Conservation (phyloP, 2,329 filamentous ascomycete genomes). For the Beauveria bassiana region DNA sequence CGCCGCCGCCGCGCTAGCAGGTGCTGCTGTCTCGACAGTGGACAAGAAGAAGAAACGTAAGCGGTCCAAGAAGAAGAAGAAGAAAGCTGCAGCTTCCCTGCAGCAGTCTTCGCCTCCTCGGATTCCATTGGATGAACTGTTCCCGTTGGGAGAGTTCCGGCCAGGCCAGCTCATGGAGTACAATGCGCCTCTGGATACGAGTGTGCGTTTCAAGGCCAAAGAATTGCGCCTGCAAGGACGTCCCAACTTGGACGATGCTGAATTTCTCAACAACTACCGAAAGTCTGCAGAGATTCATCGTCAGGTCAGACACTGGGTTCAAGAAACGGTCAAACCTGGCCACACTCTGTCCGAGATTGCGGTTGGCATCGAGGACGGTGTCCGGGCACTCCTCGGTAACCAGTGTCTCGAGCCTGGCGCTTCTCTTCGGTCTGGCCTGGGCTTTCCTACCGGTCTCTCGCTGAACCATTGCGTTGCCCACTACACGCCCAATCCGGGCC, state of each 20-base stretch:
- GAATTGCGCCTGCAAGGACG: slow-evolving; percentile 20
- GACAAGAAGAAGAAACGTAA: slow-evolving; percentile 20
- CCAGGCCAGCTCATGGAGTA: slow-evolving; percentile 23
- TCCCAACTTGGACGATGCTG: slow-evolving; percentile 25
- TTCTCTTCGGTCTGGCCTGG: slow-evolving; percentile 66
- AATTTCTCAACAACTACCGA: slow-evolving; percentile 69
- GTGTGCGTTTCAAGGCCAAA: slow-evolving; percentile 16
- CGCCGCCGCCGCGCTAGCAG: slow-evolving; percentile 17
- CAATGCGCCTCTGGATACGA: slow-evolving; percentile 14
- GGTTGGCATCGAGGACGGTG: slow-evolving; percentile 71
- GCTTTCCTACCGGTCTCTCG: slow-evolving; percentile 74
- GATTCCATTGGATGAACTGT: slow-evolving; percentile 24
- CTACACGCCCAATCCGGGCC: slow-evolving; percentile 75
- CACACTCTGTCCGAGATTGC: slow-evolving; percentile 70
- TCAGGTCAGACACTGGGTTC: slow-evolving; percentile 72
- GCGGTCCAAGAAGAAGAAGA: slow-evolving; percentile 17
- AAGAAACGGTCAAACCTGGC: slow-evolving; percentile 70
- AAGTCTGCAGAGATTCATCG: slow-evolving; percentile 73
- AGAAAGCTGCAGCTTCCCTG: slow-evolving; percentile 2
- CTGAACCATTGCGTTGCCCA: slow-evolving; percentile 76
- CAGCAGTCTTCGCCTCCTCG: slow-evolving; percentile 27
- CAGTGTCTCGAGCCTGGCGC: slow-evolving; percentile 68
- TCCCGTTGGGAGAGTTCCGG: slow-evolving; percentile 21
- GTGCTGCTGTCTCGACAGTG: neutral
- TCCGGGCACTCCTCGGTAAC: slow-evolving; percentile 66